Base-by-base conservation (phyloP, 2,329 filamentous ascomycete genomes). In the Sclerotinia glacialis region DNA sequence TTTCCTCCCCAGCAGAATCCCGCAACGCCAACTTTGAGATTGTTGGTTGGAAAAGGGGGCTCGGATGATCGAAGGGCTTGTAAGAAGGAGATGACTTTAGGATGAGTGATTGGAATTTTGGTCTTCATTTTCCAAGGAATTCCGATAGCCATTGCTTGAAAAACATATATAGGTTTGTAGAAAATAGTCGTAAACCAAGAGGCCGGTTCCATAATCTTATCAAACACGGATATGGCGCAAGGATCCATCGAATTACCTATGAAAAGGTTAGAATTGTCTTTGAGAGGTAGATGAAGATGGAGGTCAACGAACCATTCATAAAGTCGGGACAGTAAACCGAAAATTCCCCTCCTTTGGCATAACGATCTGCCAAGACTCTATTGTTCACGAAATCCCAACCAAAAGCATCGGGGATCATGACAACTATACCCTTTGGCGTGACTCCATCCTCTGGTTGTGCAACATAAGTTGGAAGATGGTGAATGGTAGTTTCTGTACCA, bases 1-100 rank as follows among this genome's bases (percentile, higher is more conserved):
- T 83, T 83, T 31, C 84, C 86, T 31, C 86, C 86, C 86, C 86
- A 89, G 78, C 85, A 88, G 77, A 86, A 88, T 0, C 86, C 87
- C 0, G 83, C 83, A 0, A 79, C 82, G 28, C 81, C 85, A 55
- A 88, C 76, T 66, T 79, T 80, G 8, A 79, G 72, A 23, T 74
- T 67, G n/a, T 74, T 72, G 65, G 64, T 61, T 65, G 70, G 74
- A 56, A 44, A 49, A 26, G 62, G 40, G 18, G 73, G 72, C 11
- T 73, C 67, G 11, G 70, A 66, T 12, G 74, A 72, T 21, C 78
- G 77, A 6, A 81, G 70, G 4, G 72, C 70, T 46, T 71, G 66
- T 67, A 82, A 74, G 70, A 80, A 81, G 52, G 71, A 80, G 81
- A 58, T 70, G 54, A 83, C 71, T 23, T 78, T 72, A 5, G 80